Percentiles rank a stretch among this genome's conserved stretches.
Conservation (phyloP, 2,329 filamentous ascomycete species). For the Fonsecaea monophora region DNA sequence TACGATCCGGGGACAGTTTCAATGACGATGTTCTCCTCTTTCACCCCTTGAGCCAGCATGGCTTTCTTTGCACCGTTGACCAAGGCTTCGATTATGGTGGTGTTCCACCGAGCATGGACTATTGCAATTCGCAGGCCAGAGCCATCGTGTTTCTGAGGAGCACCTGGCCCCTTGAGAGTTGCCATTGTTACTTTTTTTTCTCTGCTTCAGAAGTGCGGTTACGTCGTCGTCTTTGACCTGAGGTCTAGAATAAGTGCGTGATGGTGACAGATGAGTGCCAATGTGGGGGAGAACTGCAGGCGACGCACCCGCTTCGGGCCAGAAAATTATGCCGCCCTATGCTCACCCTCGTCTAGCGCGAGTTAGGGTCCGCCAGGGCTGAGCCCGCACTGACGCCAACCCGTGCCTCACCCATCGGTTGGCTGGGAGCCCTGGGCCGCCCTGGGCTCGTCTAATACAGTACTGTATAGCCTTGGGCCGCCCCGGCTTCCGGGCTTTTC, state of each 20-base stretch:
- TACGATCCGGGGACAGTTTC: constrained; percentile 93
- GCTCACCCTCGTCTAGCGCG: too few species aligned
- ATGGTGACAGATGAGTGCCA: not conserved
- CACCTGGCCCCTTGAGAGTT: constrained; percentile 68
- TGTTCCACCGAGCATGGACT: constrained; percentile 95
- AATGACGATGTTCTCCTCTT: constrained; percentile 83
- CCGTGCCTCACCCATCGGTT: too few species aligned
- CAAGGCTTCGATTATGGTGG: constrained; percentile 82
- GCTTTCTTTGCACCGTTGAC: constrained; percentile 80
- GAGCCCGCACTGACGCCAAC: too few species aligned
- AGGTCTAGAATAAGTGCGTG: constrained; percentile 1
- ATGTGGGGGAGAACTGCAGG: too few species aligned
- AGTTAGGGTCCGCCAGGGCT: too few species aligned
- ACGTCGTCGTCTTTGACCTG: not conserved
- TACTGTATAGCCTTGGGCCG: too few species aligned
- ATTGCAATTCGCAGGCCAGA: constrained; percentile 86
- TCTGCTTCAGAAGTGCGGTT: not conserved
- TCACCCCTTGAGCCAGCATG: constrained; percentile 79
- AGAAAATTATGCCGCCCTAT: too few species aligned
- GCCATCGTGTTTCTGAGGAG: constrained; percentile 65
- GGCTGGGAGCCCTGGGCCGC: too few species aligned
- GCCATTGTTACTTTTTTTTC: constrained; percentile 48
- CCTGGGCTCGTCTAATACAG: too few species aligned
- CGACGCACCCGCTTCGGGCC: too few species aligned
- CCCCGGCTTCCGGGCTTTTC: too few species aligned